A percentile compares a stretch with the other conserved stretches of the same genome.
Conservation (phyloP, 179 eudicot genomes). For the Sideroxylon spinosum region DNA sequence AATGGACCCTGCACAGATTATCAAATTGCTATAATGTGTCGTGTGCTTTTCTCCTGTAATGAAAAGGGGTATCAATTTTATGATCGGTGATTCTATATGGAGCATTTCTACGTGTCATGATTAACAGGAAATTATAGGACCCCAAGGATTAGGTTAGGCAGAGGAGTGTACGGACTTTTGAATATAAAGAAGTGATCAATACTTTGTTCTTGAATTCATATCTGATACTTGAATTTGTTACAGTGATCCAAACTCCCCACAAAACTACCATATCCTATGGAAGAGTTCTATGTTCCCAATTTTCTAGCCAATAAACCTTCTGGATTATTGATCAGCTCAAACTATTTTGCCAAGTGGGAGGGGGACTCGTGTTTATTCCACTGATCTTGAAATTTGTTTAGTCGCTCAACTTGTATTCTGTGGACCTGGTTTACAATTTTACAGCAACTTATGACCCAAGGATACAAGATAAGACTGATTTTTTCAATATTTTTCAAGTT, state of each 20-base stretch:
- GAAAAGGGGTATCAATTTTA: not conserved
- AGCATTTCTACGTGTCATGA: not conserved
- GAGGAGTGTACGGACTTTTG: not conserved
- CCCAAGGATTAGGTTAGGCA: not conserved
- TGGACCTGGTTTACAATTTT: not conserved
- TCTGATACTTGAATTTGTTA: not conserved
- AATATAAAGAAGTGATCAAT: not conserved
- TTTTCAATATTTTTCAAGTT: not conserved
- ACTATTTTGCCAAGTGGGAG: not conserved
- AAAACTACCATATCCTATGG: not conserved
- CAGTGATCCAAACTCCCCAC: not conserved
- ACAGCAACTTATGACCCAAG: not conserved
- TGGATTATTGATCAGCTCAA: not conserved
- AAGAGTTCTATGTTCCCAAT: not conserved
- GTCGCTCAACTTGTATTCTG: not conserved
- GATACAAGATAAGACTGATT: not conserved
- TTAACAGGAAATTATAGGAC: not conserved
- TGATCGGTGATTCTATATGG: not conserved
- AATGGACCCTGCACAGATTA: not conserved
- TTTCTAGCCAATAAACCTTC: not conserved
- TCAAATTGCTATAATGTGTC: not conserved
- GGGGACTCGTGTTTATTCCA: not conserved
- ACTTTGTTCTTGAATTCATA: not conserved
- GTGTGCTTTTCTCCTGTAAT: not conserved
- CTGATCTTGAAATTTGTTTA: not conserved